A percentile compares a stretch with the other conserved stretches of the same genome.
Conservation (phyloP, 371 early-diverging fungal genomes). For the Neoconidiobolus thromboides region DNA sequence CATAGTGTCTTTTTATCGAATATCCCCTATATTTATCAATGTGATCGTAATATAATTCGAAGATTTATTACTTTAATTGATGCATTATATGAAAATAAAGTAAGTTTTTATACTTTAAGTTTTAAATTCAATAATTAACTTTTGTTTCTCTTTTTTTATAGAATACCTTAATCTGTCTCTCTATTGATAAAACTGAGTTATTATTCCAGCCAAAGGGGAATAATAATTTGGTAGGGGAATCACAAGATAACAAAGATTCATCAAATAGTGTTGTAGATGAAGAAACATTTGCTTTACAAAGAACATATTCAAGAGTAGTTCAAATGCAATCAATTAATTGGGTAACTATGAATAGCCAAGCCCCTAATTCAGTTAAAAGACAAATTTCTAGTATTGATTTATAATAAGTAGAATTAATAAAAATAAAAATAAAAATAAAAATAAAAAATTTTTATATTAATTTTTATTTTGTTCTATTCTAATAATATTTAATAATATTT, state of each 20-base stretch:
- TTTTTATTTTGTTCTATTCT: too few species aligned
- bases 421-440: too few species aligned
- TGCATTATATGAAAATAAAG: constrained; percentile 67
- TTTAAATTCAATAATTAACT: background rate
- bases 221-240: too few species aligned
- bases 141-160: too few species aligned
- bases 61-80: constrained; percentile 89
- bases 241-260: too few species aligned
- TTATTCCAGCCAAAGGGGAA: too few species aligned
- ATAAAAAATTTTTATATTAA: too few species aligned
- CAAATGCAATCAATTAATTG: constrained; percentile 61
- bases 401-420: too few species aligned
- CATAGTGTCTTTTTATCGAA: constrained; percentile 58
- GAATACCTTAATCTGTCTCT: too few species aligned
- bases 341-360: constrained; percentile 5
- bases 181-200: too few species aligned
- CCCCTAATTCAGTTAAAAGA: background rate
- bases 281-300: constrained; percentile 88
- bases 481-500: too few species aligned
- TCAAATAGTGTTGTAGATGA: constrained; percentile 47
- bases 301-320: constrained; percentile 69
- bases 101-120: constrained; percentile 5
- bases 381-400: too few species aligned
- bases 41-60: constrained; percentile 68
- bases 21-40: constrained; percentile 62